Evolutionary conservation across 768 basidiomycete species (phyloP).

Genomic region (Nidularia sp.): DNA sequence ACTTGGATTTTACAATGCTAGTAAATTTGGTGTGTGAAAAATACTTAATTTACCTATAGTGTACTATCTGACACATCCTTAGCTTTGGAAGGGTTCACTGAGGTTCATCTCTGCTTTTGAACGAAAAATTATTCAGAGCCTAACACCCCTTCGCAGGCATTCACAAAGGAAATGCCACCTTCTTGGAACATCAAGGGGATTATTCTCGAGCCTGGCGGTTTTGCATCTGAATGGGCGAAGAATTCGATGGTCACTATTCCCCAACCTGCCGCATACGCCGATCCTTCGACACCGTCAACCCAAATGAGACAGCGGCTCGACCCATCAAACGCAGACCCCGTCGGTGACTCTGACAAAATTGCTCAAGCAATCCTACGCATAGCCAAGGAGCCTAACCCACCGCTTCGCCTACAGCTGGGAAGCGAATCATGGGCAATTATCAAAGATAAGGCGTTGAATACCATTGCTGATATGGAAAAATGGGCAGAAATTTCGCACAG

Average conservation of each 20-base stretch:
- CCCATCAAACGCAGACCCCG: neutral
- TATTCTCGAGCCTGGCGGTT: neutral
- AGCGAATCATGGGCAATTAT: neutral
- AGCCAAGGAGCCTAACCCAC: neutral
- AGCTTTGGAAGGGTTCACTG: neutral
- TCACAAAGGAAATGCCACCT: neutral
- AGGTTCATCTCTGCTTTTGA: neutral
- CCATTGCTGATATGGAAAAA: neutral
- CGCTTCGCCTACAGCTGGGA: neutral
- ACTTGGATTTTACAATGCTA: neutral
- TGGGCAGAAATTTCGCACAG: neutral
- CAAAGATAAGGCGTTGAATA: neutral
- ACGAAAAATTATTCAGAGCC: neutral
- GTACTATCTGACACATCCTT: neutral
- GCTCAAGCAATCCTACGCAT: neutral
- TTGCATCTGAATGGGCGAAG: neutral
- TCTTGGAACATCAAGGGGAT: neutral
- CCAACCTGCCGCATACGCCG: neutral
- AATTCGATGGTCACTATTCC: neutral
- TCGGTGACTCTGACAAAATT: neutral
- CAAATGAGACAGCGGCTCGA: neutral
- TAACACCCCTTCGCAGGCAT: neutral
- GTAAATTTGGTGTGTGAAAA: neutral
- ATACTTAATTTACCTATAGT: neutral
- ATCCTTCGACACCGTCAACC: neutral